Evolutionary conservation across 2,329 filamentous ascomycete genomes (phyloP), one percentile per base, ranked within the genome.

Genomic region (Fusarium cyanostomum): DNA sequence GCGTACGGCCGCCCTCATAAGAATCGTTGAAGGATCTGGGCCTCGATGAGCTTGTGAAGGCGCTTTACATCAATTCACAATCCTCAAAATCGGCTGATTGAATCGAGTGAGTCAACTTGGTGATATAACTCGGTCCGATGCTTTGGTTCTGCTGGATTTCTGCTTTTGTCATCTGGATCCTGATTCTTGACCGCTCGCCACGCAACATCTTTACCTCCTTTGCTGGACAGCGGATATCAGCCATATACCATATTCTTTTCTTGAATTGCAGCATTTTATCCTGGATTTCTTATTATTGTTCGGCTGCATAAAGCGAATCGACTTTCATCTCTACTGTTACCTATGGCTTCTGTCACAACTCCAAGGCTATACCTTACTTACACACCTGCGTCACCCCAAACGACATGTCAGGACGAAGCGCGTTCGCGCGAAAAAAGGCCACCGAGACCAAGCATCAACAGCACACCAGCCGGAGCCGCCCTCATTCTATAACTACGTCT

Each of bases 381-480:
- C 31, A n/a, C 26, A 46, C 30, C 26, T 1, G 18, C 30, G 12
- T 15, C 46, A 43, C 31, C 21, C 18, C 12, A 13, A 15, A 56
- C 42, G 33, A 42, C 60, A 87, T 87, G 84, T 87, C 84, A 7
- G 84, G 83, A 58, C 78, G 84, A 52, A 86, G 84, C 73, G 84
- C 84, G 28, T 80, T 84, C 65, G 84, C 85, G 70, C 82, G 84
- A 68, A 86, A 86, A 72, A 86, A 85, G 76, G 84, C 83, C 63
- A 83, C 80, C 0, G 81, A 86, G 55, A 76, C 79, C 24, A 81
- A 79, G 50, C 62, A 72, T 4, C 74, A 68, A 31, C 77, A 77
- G 15, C 24, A 35, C 9, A 16, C 30, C 12, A 60, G 27, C 28
- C 49, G 55, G 24, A 15, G 68, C 30, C 74, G 78, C 8, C 72